These are phyloP conservation scores for Didymella sp. DNA, from an alignment of 2,329 filamentous ascomycete genomes.

Conservation along the genomic window DNA sequence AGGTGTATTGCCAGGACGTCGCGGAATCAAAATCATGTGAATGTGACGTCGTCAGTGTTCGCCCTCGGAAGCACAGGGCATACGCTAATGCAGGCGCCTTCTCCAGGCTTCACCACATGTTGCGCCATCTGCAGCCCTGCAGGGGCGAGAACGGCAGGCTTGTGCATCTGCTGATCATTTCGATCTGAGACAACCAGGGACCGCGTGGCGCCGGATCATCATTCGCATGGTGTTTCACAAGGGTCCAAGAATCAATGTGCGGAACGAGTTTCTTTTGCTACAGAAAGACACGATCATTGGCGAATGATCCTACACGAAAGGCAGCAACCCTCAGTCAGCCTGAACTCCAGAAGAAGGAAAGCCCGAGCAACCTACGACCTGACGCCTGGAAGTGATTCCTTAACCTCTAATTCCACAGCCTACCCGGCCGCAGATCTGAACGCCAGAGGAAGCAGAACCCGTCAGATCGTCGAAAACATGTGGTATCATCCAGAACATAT, in stretches of 20 bases:
- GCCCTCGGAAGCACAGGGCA: conserved; percentile 23
- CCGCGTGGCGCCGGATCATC: conserved; percentile 3
- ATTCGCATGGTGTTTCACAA: neutral
- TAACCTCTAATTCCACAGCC: conserved; percentile 28
- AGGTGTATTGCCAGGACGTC: conserved; percentile 17
- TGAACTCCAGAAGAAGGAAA: conserved; percentile 9
- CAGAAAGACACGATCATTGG: conserved; percentile 16
- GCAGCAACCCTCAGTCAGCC: conserved; percentile 3
- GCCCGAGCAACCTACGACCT: conserved; percentile 14
- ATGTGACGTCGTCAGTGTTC: conserved; percentile 43
- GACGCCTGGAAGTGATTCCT: conserved; percentile 25
- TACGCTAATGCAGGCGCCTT: conserved; percentile 29
- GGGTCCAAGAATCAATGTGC: neutral
- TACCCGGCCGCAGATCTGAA: conserved; percentile 28
- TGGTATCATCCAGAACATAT: conserved; percentile 43
- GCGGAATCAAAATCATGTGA: conserved; percentile 43
- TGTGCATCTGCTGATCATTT: conserved; percentile 21
- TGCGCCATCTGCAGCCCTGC: conserved; percentile 16
- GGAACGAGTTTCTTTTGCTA: conserved; percentile 20
- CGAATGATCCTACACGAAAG: conserved; percentile 29
- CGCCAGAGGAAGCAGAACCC: conserved; percentile 33
- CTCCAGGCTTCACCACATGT: conserved; percentile 10
- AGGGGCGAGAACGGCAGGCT: conserved; percentile 19
- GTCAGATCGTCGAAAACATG: conserved; percentile 31
- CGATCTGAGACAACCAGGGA: conserved; percentile 6